phyloP scores from a whole-genome alignment of 306 rosid species.

The Malus asiatica region DNA sequence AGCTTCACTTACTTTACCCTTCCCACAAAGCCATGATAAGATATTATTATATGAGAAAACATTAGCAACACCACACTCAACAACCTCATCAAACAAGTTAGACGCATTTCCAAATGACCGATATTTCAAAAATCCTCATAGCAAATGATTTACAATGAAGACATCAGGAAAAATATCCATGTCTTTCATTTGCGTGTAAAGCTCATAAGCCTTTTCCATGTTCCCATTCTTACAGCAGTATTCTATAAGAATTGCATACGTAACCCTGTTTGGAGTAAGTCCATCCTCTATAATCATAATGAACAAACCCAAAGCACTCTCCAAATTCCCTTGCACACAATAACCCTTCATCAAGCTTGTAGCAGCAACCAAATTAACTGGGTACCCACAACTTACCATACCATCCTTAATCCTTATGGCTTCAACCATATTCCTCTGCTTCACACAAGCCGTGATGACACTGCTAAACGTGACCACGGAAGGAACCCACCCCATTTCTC shows the following conservation, averaged over 20 bases:
- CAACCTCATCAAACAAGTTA: background rate
- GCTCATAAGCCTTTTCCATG: conserved; percentile 51
- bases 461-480: conserved; percentile 34
- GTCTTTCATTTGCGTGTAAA: conserved; percentile 54
- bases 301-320: conserved; percentile 49
- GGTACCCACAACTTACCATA: conserved; percentile 49
- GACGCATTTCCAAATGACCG: conserved; percentile 39
- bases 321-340: conserved; percentile 45
- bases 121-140: conserved; percentile 41
- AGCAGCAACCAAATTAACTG: conserved; percentile 37
- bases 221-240: conserved; percentile 49
- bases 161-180: conserved; percentile 37
- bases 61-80: too few species aligned
- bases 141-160: conserved; percentile 33
- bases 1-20: conserved; percentile 57
- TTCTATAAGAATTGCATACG: conserved; percentile 46
- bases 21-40: conserved; percentile 42
- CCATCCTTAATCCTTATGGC: conserved; percentile 62
- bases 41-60: conserved; percentile 17
- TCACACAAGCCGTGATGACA: conserved; percentile 53
- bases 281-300: conserved; percentile 34
- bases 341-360: conserved; percentile 58
- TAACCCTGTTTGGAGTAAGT: conserved; percentile 36
- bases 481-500: conserved; percentile 49
- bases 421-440: conserved; percentile 49